Evolutionary conservation across 495 filamentous ascomycete genomes (phyloP).

Genomic region (Geopyxis carbonaria): DNA sequence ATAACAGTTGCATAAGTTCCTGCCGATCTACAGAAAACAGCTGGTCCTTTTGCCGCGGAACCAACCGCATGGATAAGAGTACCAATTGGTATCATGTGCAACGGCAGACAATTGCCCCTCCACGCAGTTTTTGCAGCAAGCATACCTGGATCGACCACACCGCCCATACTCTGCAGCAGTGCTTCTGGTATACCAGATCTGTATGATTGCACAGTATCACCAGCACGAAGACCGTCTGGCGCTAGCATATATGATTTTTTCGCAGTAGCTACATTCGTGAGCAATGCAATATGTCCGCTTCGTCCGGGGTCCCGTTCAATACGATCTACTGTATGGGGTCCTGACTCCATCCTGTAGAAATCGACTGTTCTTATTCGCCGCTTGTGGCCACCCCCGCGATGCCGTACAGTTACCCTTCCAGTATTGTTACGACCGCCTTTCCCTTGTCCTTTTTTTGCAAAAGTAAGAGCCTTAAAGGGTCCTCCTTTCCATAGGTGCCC

Average conservation of each 20-base stretch:
- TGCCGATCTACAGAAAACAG: constrained; percentile 82
- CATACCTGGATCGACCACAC: constrained; percentile 79
- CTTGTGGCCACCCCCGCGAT: constrained; percentile 81
- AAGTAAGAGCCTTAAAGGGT: constrained; percentile 65
- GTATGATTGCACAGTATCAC: constrained; percentile 82
- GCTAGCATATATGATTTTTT: constrained; percentile 79
- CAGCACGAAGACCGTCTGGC: constrained; percentile 78
- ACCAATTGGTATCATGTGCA: constrained; percentile 87
- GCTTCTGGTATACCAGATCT: constrained; percentile 70
- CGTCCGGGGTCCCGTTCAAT: constrained; percentile 94
- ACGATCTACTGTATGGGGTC: constrained; percentile 71
- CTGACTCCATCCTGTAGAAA: constrained; percentile 56
- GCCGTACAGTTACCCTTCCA: constrained; percentile 69
- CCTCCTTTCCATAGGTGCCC: constrained; percentile 92
- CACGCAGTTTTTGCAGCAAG: constrained; percentile 83
- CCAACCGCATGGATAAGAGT: constrained; percentile 84
- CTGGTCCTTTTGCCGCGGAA: constrained; percentile 49
- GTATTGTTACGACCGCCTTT: constrained; percentile 86
- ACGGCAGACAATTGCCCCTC: constrained; percentile 83
- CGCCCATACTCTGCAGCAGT: constrained; percentile 76
- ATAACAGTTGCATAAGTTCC: constrained; percentile 79
- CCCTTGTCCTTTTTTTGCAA: constrained; percentile 71
- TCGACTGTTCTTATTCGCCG: constrained; percentile 80
- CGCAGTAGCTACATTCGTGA: constrained; percentile 50
- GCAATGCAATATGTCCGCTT: constrained; percentile 77